Evolutionary conservation across 139 green algal genomes (phyloP).

Genomic region (Gonium pectorale): DNA sequence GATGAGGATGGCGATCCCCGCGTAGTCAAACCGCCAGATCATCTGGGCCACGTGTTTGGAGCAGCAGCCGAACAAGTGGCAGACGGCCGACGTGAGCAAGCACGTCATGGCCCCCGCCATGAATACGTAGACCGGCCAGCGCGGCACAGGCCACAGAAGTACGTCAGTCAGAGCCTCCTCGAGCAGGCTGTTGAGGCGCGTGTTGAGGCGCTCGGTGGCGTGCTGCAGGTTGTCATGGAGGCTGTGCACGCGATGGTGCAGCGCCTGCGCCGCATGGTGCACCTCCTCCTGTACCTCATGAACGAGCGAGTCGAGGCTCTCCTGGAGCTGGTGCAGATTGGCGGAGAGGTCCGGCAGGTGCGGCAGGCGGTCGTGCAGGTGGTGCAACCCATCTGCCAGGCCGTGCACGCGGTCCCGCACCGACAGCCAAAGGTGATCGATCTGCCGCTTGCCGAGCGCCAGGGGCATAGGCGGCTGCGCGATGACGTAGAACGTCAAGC

Average conservation of each 20-base stretch:
- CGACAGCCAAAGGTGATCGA: conserved; percentile 61
- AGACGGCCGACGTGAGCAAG: conserved; percentile 84
- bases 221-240: conserved; percentile 24
- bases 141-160: conserved; percentile 51
- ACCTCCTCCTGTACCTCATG: conserved; percentile 44
- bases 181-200: not conserved
- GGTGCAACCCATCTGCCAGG: conserved; percentile 28
- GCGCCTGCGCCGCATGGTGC: conserved; percentile 36
- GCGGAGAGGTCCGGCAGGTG: conserved; percentile 29
- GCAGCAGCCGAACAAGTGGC: conserved; percentile 94
- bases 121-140: conserved; percentile 79
- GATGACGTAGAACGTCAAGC: conserved; percentile 68
- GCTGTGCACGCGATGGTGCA: conserved; percentile 34
- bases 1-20: conserved; percentile 94
- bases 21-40: conserved; percentile 95
- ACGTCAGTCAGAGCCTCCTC: conserved; percentile 39
- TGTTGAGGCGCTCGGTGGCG: not conserved
- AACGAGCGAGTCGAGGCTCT: conserved; percentile 48
- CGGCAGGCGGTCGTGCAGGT: conserved; percentile 1
- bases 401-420: conserved; percentile 49
- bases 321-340: conserved; percentile 54
- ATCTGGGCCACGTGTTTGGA: conserved; percentile 70
- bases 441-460: conserved; percentile 60
- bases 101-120: conserved; percentile 92
- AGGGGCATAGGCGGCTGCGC: conserved; percentile 61